Evolutionary conservation across 2,329 filamentous ascomycete genomes (phyloP), one percentile per base, ranked within the genome.

Genomic region (Xylariaceae sp.): DNA sequence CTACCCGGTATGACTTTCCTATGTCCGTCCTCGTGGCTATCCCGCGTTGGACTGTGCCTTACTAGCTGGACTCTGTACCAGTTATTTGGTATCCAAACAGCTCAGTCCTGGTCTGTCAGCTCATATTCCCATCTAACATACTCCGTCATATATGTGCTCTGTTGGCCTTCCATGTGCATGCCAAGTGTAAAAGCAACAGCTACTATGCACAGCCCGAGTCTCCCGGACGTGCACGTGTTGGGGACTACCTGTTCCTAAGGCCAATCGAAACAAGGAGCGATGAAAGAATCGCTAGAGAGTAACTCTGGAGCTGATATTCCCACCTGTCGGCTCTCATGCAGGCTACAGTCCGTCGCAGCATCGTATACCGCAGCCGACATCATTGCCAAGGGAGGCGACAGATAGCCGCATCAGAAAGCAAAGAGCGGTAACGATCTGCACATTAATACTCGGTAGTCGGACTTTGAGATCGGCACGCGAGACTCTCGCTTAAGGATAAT

Each of bases 121-220:
- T 30, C 29, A 3, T 9, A 8, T n/a, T 41, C 42, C 42, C 6
- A 11, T 44, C 42, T 44, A 44, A 29, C 42, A 44, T 30, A 12
- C 39, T 19, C n/a, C 9, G 12, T 12, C 29, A 30, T 44, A 44
- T 30, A 44, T 26, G 11, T 44, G 42, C 50, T 48, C 39, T 41
- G 45, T 37, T 40, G 30, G 26, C 42, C 43, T 30, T 41, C 32
- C 30, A 4, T 11, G 27, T 45, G 50, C 40, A 49, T 49, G 27
- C 32, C 32, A 56, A 51, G 56, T 59, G 54, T 54, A 54, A 58
- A 56, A 51, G 51, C 41, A 49, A 29, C 35, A 37, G 6, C n/a
- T 45, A 29, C 32, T n/a, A 39, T 49, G 51, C 31, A 44, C 31
- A 26, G 11, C 6, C 26, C 19, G 11, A 29, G 12, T 27, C 27